phyloP scores from a whole-genome alignment of 805 yeast species.

The Zygotorulaspora danielsina region DNA sequence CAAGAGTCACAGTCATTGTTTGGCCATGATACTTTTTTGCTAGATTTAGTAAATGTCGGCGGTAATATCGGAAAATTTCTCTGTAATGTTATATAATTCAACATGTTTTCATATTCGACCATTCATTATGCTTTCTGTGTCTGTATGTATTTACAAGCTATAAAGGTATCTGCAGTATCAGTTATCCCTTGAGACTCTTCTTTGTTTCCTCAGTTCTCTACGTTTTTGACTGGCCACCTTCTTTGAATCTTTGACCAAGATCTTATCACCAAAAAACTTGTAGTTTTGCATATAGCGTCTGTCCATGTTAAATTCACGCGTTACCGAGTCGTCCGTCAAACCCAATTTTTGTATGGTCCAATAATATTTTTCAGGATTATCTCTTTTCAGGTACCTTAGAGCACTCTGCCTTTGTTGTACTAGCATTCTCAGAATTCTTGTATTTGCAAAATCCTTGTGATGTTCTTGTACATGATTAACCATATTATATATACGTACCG shows the following conservation, averaged over 20 bases:
- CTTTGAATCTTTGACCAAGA: slow-evolving; percentile 54
- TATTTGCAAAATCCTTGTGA: slow-evolving; percentile 68
- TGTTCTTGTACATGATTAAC: slow-evolving; percentile 67
- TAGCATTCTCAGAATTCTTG: slow-evolving; percentile 68
- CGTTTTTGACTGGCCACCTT: slow-evolving; percentile 44
- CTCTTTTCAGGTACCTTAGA: slow-evolving; percentile 75
- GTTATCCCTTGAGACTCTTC: slow-evolving; percentile 25
- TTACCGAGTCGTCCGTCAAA: slow-evolving; percentile 71
- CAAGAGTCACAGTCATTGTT: slow-evolving; percentile 71
- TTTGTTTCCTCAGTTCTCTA: slow-evolving; percentile 46
- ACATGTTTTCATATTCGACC: no score
- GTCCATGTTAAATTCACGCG: slow-evolving; percentile 76
- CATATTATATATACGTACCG: slow-evolving; percentile 72
- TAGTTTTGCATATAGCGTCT: slow-evolving; percentile 73
- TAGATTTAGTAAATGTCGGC: slow-evolving; percentile 77
- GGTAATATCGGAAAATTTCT: slow-evolving; percentile 66
- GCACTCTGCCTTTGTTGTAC: slow-evolving; percentile 87
- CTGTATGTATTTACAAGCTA: slow-evolving; percentile 5
- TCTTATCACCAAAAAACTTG: slow-evolving; percentile 67
- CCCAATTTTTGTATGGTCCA: slow-evolving; percentile 87
- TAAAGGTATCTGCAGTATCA: slow-evolving; percentile 2
- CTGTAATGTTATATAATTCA: no score
- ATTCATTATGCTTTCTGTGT: no score
- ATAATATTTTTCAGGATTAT: slow-evolving; percentile 75
- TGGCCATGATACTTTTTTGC: slow-evolving; percentile 88